Conservation (phyloP, 2,329 filamentous ascomycete species). For the Epichloe sp. region DNA sequence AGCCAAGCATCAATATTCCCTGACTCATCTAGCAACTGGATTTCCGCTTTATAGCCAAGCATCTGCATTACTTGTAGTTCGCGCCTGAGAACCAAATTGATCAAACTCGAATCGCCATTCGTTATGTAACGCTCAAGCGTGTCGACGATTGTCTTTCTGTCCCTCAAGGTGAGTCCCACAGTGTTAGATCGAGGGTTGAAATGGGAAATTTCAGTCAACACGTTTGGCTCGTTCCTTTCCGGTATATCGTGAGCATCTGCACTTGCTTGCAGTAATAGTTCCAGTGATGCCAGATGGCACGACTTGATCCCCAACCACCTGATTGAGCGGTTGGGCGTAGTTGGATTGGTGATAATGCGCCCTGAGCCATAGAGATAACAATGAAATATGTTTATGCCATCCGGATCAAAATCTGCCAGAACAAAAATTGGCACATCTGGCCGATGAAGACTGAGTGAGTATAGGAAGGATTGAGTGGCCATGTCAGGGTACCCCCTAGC, state of each 20-base stretch:
- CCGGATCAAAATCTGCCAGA: slow-evolving; percentile 63
- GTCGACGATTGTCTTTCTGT: slow-evolving; percentile 43
- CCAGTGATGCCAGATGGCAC: slow-evolving; percentile 22
- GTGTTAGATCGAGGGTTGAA: slow-evolving; percentile 16
- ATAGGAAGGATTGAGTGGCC: slow-evolving; percentile 52
- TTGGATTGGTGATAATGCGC: slow-evolving; percentile 45
- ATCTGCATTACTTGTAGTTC: slow-evolving; percentile 64
- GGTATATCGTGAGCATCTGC: not conserved
- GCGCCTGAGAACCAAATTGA: slow-evolving; percentile 19
- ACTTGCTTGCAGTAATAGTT: not conserved
- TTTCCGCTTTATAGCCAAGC: slow-evolving; percentile 63
- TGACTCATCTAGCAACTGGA: slow-evolving; percentile 52
- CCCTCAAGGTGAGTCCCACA: slow-evolving; percentile 34
- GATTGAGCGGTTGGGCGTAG: slow-evolving; percentile 35
- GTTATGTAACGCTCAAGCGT: slow-evolving; percentile 34
- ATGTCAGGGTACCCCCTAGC: slow-evolving; percentile 73
- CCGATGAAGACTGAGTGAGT: slow-evolving; percentile 31
- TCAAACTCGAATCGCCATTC: not conserved
- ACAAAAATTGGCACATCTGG: slow-evolving; percentile 45
- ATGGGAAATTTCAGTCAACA: slow-evolving; percentile 11
- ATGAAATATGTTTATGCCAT: slow-evolving; percentile 59
- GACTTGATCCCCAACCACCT: slow-evolving; percentile 51
- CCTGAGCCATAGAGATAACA: slow-evolving; percentile 63
- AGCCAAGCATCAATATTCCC: slow-evolving; percentile 39
- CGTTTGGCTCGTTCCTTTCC: not conserved